Conservation (phyloP, 345 rosid species). For the Moricandia moricandioides region DNA sequence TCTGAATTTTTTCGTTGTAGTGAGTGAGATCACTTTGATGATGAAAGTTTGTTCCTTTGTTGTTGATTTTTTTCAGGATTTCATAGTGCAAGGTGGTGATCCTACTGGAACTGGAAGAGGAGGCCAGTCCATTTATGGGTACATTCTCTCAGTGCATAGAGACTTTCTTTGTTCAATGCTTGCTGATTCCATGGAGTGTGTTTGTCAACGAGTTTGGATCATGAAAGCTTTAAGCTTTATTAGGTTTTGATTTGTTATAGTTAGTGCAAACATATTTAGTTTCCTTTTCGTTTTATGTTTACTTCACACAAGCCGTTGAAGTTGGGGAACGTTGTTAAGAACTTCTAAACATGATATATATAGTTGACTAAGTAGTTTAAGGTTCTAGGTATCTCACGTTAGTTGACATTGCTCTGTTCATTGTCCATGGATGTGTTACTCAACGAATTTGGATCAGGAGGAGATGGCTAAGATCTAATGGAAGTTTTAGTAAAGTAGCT, state of each 20-base stretch:
- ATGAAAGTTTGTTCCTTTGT: background rate
- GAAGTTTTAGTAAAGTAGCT: background rate
- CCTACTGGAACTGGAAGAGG: conserved; percentile 98
- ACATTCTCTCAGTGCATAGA: background rate
- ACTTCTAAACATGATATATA: too few species aligned
- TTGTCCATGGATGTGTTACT: background rate
- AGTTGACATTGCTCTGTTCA: too few species aligned
- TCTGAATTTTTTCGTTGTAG: background rate
- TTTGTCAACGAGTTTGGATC: too few species aligned
- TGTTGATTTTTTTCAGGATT: conserved; percentile 54
- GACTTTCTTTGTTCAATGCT: background rate
- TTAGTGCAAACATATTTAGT: too few species aligned
- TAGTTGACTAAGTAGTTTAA: too few species aligned
- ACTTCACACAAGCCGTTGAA: too few species aligned
- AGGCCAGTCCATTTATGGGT: conserved; percentile 93
- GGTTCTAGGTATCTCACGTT: too few species aligned
- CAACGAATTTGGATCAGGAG: background rate
- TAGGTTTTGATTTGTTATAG: too few species aligned
- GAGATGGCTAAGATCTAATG: background rate
- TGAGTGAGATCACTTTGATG: conserved; percentile 13
- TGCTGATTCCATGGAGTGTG: background rate
- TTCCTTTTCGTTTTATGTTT: too few species aligned
- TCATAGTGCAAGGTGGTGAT: conserved; percentile 98
- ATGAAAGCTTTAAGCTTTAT: background rate
- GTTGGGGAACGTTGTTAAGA: too few species aligned